These are phyloP conservation scores for Mucor lusitanicus DNA, from an alignment of 371 early-diverging fungal species.

Conservation along the genomic window DNA sequence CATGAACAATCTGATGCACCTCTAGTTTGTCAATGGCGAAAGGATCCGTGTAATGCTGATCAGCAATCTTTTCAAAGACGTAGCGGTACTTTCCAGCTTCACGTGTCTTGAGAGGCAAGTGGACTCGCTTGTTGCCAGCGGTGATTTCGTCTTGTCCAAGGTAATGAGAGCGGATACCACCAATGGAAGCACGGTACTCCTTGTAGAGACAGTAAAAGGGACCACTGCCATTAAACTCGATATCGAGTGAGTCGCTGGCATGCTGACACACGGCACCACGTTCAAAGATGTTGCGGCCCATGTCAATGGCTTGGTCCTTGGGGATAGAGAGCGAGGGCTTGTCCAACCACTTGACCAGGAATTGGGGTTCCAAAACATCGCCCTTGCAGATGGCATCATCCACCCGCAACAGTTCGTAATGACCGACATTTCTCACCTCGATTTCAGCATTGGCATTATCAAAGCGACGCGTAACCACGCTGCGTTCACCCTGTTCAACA, in stretches of 20 bases:
- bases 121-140: slow-evolving; percentile 32
- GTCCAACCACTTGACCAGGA: slow-evolving; percentile 38
- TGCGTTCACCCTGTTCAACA: slow-evolving; percentile 24
- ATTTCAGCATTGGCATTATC: slow-evolving; percentile 50
- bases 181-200: slow-evolving; percentile 3
- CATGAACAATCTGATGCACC: slow-evolving; percentile 43
- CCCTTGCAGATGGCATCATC: slow-evolving; percentile 52
- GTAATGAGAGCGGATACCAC: slow-evolving; percentile 1
- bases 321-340: slow-evolving; percentile 41
- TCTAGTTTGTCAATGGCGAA: slow-evolving; percentile 20
- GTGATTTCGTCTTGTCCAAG: slow-evolving; percentile 36
- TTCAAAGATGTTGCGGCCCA: slow-evolving; percentile 27
- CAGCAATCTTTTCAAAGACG: slow-evolving; percentile 45
- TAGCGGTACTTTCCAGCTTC: slow-evolving; percentile 45
- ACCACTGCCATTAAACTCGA: slow-evolving; percentile 43
- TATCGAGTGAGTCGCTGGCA: slow-evolving; percentile 36
- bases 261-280: slow-evolving; percentile 50
- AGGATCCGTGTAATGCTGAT: slow-evolving; percentile 46
- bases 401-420: slow-evolving; percentile 45
- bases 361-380: slow-evolving; percentile 37
- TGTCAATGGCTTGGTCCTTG: slow-evolving; percentile 25
- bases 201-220: slow-evolving; percentile 44
- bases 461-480: slow-evolving; percentile 14
- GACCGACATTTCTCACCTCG: slow-evolving; percentile 34
- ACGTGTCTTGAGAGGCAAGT: slow-evolving; percentile 39